Base-by-base conservation (phyloP, 2,329 filamentous ascomycete genomes). In the Cyclaneusma minus region DNA sequence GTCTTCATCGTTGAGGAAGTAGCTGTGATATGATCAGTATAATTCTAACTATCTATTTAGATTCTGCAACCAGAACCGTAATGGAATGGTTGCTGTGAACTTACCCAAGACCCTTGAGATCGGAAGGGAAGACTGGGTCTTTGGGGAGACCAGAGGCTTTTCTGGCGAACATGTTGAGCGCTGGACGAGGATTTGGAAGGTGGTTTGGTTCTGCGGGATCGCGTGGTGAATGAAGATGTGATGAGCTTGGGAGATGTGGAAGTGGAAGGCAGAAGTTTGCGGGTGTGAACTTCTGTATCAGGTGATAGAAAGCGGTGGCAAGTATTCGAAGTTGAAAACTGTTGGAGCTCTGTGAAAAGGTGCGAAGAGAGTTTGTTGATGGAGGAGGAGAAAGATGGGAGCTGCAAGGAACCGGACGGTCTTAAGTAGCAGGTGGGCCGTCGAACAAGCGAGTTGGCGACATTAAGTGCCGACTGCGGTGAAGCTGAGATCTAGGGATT, bases 1-100 rank as follows among this genome's bases (percentile, higher is more conserved):
- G 38, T 87, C 81, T 1, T 71, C 51, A 0, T 73, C 62, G 38
- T 81, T 84, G 52, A 92, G 52, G 46, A 81, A 85, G 51, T 84
- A 91, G 22, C 82, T 85, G 32, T 12, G 6, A 13, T 27, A 22
- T 22, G 6, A 11, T 34, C 21, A 28, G 21, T 21, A 11, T 22
- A n/a, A n/a, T n/a, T n/a, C n/a, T n/a, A n/a, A n/a, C n/a, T n/a
- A n/a, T n/a, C n/a, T 7, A 4, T 10, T 18, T 29, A 24, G 16
- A 34, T 10, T 33, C n/a, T 33, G 25, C 26, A 29, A 20, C 15
- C 12, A 10, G 11, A 18, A 16, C 12, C 13, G 13, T 25, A 24
- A 15, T 24, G 15, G 13, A 18, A 16, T 27, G 11, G 16, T 16
- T 5, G 20, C 14, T 7, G 16, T 22, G 16, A 30, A 42, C 60